Evolutionary conservation across 257 asterid genomes (phyloP).

Genomic region (Rhazya stricta): DNA sequence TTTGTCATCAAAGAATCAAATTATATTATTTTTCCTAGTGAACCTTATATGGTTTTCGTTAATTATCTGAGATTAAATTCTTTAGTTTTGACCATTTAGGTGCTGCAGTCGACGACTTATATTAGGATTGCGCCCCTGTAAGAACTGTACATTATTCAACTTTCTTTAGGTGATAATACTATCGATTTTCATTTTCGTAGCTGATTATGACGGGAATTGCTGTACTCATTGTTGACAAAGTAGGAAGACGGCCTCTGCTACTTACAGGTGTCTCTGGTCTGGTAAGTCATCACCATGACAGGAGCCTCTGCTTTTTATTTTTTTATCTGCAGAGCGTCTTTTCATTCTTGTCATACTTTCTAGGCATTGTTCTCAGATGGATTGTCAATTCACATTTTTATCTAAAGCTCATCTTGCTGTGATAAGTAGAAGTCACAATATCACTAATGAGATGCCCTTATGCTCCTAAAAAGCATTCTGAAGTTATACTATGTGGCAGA

Average conservation of each 20-base stretch:
- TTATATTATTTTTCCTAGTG: not conserved
- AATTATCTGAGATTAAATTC: not conserved
- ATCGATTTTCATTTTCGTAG: slow-evolving; percentile 31
- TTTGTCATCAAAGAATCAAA: not conserved
- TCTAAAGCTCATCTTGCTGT: slow-evolving; percentile 1
- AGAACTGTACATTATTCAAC: not conserved
- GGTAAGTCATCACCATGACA: slow-evolving; percentile 40
- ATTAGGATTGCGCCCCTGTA: not conserved
- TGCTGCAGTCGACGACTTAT: not conserved
- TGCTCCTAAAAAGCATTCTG: slow-evolving; percentile 10
- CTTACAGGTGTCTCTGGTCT: slow-evolving; percentile 98
- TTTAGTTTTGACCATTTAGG: not conserved
- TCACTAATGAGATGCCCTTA: not conserved
- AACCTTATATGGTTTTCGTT: not conserved
- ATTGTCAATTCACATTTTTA: not conserved
- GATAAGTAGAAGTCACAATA: not conserved
- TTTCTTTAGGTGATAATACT: not conserved
- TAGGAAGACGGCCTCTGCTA: slow-evolving; percentile 94
- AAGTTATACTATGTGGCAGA: slow-evolving; percentile 46
- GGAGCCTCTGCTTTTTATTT: slow-evolving; percentile 1
- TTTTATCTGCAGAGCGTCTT: not conserved
- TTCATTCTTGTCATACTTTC: not conserved
- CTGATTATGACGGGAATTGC: slow-evolving; percentile 89
- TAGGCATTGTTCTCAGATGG: not conserved
- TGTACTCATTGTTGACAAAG: slow-evolving; percentile 66